Percentiles rank a stretch among this genome's conserved stretches.
These are phyloP conservation scores for Plectosphaerella cucumerina DNA, from an alignment of 2,329 filamentous ascomycete species.

Conservation along the genomic window DNA sequence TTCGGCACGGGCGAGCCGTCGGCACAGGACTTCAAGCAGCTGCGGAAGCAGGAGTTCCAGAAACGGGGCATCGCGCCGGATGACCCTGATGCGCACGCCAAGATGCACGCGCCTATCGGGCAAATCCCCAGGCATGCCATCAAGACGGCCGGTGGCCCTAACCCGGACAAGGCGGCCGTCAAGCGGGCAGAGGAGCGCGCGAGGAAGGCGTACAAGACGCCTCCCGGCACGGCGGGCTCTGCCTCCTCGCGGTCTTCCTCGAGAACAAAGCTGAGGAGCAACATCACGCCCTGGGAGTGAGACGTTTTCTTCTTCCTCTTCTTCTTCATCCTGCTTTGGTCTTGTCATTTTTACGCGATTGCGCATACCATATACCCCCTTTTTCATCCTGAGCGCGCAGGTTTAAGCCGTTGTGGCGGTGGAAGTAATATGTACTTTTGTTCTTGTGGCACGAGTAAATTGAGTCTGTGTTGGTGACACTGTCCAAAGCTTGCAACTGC, in stretches of 20 bases:
- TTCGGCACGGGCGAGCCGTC: slow-evolving; percentile 45
- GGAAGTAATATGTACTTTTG: too few species aligned
- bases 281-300: slow-evolving; percentile 27
- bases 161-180: slow-evolving; percentile 38
- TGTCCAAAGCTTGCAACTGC: too few species aligned
- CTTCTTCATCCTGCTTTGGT: too few species aligned
- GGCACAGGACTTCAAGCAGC: slow-evolving; percentile 40
- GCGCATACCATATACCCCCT: too few species aligned
- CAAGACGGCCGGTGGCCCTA: slow-evolving; percentile 39
- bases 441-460: too few species aligned
- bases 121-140: slow-evolving; percentile 41
- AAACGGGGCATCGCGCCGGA: slow-evolving; percentile 38
- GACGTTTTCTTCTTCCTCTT: not conserved
- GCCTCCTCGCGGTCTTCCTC: slow-evolving; percentile 31
- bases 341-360: too few species aligned
- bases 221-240: slow-evolving; percentile 22
- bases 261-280: slow-evolving; percentile 24
- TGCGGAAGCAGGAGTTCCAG: slow-evolving; percentile 37
- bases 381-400: too few species aligned
- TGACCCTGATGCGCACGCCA: slow-evolving; percentile 38
- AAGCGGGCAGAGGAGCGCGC: slow-evolving; percentile 27
- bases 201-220: slow-evolving; percentile 20
- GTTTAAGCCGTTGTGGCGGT: too few species aligned
- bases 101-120: slow-evolving; percentile 41
- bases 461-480: too few species aligned